phyloP scores from a whole-genome alignment of 768 basidiomycete genomes.

The Tylopilus vinaceipallidus region DNA sequence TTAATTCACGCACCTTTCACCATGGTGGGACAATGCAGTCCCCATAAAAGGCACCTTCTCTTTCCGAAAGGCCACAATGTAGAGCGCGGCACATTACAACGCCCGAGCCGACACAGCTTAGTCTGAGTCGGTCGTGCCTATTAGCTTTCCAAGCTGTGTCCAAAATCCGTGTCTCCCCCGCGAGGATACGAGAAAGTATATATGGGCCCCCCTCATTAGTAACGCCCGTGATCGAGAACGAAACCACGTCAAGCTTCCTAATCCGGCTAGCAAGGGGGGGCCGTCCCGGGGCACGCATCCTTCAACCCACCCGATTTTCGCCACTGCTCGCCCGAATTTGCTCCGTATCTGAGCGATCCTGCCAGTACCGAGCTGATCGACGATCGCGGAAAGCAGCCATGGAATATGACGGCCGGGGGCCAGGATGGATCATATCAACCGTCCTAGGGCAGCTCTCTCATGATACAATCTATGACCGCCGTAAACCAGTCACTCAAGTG shows the following conservation, averaged over 20 bases:
- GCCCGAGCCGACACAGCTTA: no score
- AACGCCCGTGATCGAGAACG: not conserved
- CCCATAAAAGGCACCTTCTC: constrained; percentile 2
- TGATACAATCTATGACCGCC: not conserved
- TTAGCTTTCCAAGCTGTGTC: not conserved
- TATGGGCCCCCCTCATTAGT: not conserved
- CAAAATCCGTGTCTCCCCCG: not conserved
- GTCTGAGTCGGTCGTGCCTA: no score
- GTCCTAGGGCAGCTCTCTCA: not conserved
- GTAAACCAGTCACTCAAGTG: not conserved
- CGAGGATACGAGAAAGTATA: not conserved
- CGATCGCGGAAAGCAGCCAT: not conserved
- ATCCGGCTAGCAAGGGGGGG: no score
- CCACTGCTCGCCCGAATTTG: not conserved
- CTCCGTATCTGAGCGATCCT: not conserved
- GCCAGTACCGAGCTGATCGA: not conserved
- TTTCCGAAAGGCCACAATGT: not conserved
- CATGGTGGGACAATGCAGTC: constrained; percentile 16
- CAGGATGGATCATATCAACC: no score
- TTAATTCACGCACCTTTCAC: not conserved
- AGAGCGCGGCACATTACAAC: no score
- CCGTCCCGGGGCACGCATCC: no score
- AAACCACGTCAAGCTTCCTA: no score
- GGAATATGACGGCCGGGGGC: no score
- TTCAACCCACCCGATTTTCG: not conserved